phyloP scores from a whole-genome alignment of 2,329 filamentous ascomycete species.

The Phaeophleospora eucalypticola region DNA sequence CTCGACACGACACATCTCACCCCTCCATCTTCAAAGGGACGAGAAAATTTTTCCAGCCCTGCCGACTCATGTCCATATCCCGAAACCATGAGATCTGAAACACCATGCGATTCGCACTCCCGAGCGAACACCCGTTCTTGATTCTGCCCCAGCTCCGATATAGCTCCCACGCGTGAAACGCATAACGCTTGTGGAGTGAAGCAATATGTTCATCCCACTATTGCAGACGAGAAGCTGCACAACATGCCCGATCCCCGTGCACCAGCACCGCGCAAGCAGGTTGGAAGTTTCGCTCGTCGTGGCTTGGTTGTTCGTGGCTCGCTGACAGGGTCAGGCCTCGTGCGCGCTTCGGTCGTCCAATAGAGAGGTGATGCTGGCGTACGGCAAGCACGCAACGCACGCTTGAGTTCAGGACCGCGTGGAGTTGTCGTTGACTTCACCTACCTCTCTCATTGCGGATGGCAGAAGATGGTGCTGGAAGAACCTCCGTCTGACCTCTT shows the following conservation, averaged over 20 bases:
- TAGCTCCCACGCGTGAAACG: background rate
- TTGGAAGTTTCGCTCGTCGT: background rate
- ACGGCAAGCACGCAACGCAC: constrained; percentile 5
- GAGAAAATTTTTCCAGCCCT: too few relatives aligned
- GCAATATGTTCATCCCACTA: constrained; percentile 3
- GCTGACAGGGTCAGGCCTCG: background rate
- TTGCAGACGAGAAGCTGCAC: constrained; percentile 3
- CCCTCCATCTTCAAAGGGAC: too few relatives aligned
- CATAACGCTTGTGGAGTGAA: background rate
- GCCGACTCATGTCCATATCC: too few relatives aligned
- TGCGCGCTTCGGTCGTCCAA: background rate
- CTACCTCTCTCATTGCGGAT: background rate
- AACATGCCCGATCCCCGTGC: constrained; percentile 2
- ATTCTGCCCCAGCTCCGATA: background rate
- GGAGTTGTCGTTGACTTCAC: background rate
- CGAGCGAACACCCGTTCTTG: background rate
- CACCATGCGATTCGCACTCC: background rate
- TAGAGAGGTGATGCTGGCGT: constrained; percentile 13
- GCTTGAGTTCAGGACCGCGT: constrained; percentile 2
- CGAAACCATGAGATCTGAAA: background rate
- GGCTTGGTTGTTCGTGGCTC: background rate
- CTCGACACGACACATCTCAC: too few relatives aligned
- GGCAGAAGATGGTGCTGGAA: background rate
- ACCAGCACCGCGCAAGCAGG: background rate
- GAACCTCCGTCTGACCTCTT: too few relatives aligned